phyloP scores from a whole-genome alignment of 768 basidiomycete genomes.

The Mycena maculata region DNA sequence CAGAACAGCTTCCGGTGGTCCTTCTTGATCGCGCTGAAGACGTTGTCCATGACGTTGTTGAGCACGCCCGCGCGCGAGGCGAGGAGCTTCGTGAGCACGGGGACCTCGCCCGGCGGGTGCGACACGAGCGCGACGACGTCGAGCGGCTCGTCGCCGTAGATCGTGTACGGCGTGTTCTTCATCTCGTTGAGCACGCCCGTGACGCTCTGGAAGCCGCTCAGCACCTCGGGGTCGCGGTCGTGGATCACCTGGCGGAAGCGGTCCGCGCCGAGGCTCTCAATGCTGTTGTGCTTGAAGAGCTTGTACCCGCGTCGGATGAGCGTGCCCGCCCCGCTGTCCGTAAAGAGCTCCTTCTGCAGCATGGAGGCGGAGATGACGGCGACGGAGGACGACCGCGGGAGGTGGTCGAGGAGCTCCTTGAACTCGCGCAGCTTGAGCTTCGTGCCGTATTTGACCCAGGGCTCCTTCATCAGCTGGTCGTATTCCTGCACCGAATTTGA shows the following conservation, averaged over 20 bases:
- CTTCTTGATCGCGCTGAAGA: constrained; percentile 96
- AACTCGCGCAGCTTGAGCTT: constrained; percentile 99
- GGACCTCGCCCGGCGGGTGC: constrained; percentile 87
- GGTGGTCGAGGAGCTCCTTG: constrained; percentile 97
- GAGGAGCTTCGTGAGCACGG: constrained; percentile 94
- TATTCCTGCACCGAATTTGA: constrained; percentile 74
- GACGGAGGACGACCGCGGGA: constrained; percentile 97
- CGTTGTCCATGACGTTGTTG: constrained; percentile 96
- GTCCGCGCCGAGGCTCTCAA: constrained; percentile 91
- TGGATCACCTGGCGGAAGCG: constrained; percentile 94
- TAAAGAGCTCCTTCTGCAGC: constrained; percentile 98
- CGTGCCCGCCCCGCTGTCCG: constrained; percentile 97
- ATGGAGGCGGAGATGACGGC: constrained; percentile 95
- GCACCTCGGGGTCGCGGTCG: constrained; percentile 94
- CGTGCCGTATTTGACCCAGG: constrained; percentile 99
- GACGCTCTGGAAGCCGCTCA: constrained; percentile 84
- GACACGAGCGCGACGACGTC: constrained; percentile 96
- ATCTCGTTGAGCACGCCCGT: constrained; percentile 87
- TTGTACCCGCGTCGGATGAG: constrained; percentile 99
- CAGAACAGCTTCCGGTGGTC: constrained; percentile 95
- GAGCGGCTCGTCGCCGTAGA: constrained; percentile 98
- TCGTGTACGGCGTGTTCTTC: constrained; percentile 86
- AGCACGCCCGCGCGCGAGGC: constrained; percentile 88
- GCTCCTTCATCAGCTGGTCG: constrained; percentile 94
- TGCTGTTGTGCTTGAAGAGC: constrained; percentile 87